Evolutionary conservation across 1,284 basidiomycete species (phyloP).

Genomic region (Trichosporon ovoides): DNA sequence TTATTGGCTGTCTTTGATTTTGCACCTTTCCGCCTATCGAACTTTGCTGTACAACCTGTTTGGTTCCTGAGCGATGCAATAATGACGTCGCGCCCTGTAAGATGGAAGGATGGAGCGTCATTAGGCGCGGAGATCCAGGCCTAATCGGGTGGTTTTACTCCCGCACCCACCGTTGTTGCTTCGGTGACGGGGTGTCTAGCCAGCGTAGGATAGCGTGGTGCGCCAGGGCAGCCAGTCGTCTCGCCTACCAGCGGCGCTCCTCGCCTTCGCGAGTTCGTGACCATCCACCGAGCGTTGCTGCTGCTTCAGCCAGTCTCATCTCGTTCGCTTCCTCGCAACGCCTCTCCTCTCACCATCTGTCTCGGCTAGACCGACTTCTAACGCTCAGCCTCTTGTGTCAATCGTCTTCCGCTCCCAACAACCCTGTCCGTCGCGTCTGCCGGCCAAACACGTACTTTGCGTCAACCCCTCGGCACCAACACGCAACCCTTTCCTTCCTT

Average conservation of each 20-base stretch:
- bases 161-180: background rate
- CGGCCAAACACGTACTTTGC: slow-evolving; percentile 1
- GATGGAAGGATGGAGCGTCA: background rate
- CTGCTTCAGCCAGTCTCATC: background rate
- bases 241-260: too few species aligned
- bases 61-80: too few species aligned
- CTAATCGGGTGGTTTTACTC: background rate
- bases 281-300: background rate
- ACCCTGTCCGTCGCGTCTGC: background rate
- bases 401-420: background rate
- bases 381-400: background rate
- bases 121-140: background rate
- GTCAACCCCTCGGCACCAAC: slow-evolving; percentile 4
- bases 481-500: background rate
- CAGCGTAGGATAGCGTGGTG: too few species aligned
- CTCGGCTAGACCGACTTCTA: background rate
- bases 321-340: background rate
- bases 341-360: background rate
- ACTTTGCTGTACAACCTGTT: too few species aligned
- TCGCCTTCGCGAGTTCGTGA: too few species aligned
- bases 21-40: too few species aligned
- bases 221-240: too few species aligned
- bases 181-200: too few species aligned
- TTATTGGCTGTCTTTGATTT: too few species aligned
- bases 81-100: too few species aligned